Percentiles rank a stretch among this genome's conserved stretches.
Conservation (phyloP, 345 rosid species). For the Camelina hispida region DNA sequence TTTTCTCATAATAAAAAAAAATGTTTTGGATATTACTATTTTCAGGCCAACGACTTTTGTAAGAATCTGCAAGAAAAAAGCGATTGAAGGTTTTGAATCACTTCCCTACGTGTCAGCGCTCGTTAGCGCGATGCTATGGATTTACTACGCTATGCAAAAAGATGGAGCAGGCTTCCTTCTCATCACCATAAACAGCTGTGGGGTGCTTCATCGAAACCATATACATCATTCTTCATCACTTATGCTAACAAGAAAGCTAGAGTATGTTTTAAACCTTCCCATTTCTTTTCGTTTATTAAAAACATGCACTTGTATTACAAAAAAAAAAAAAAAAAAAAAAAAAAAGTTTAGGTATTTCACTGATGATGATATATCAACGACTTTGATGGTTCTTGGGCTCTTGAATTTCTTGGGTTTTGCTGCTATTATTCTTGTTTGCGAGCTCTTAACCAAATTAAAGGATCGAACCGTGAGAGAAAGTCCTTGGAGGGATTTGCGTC, state of each 20-base stretch:
- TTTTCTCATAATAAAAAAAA: not conserved
- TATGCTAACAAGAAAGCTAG: conserved; percentile 60
- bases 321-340: no score
- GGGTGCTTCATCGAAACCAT: conserved; percentile 67
- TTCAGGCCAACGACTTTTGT: conserved; percentile 61
- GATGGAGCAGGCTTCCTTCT: conserved; percentile 60
- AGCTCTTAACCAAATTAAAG: conserved; percentile 55
- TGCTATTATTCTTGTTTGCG: conserved; percentile 47
- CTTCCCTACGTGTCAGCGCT: conserved; percentile 71
- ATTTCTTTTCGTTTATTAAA: not conserved
- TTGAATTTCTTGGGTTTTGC: conserved; percentile 56
- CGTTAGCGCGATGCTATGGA: conserved; percentile 70
- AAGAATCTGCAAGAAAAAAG: conserved; percentile 64
- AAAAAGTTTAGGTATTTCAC: not conserved
- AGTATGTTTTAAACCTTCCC: conserved; percentile 45
- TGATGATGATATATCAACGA: conserved; percentile 19
- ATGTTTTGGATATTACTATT: not conserved
- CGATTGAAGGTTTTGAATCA: conserved; percentile 72
- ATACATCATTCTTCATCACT: conserved; percentile 62
- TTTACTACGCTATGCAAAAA: conserved; percentile 68
- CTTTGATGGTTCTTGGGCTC: conserved; percentile 56
- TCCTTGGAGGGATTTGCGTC: conserved; percentile 62
- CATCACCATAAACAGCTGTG: conserved; percentile 61
- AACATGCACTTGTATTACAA: not conserved
- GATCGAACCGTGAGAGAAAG: conserved; percentile 45